Conservation (phyloP, 257 asterid genomes). For the Plantago major region DNA sequence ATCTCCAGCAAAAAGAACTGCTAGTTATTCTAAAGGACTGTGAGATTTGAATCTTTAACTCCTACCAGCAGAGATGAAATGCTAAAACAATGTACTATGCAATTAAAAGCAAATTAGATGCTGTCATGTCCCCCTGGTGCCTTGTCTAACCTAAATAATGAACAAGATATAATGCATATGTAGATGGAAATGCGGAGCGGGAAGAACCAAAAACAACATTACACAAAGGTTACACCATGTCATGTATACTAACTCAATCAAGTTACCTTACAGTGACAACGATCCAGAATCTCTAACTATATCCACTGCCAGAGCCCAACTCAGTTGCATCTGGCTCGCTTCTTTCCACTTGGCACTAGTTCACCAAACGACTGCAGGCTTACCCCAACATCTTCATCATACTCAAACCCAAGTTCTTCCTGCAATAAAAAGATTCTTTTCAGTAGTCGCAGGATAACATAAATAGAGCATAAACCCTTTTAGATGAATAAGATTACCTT, state of each 20-base stretch:
- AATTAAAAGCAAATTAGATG: too few relatives aligned
- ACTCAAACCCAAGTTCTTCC: slow-evolving; percentile 95
- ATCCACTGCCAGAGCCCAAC: background rate
- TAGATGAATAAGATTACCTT: slow-evolving; percentile 39
- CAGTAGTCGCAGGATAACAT: background rate
- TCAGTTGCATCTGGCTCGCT: slow-evolving; percentile 48
- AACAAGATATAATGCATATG: background rate
- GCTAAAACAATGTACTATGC: too few relatives aligned
- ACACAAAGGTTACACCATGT: background rate
- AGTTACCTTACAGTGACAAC: slow-evolving; percentile 7
- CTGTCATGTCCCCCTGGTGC: too few relatives aligned
- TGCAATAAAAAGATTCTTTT: slow-evolving; percentile 21
- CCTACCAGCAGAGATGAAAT: too few relatives aligned
- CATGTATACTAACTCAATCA: slow-evolving; percentile 15
- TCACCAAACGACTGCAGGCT: slow-evolving; percentile 70
- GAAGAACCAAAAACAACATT: background rate
- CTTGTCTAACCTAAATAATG: background rate
- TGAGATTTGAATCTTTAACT: too few relatives aligned
- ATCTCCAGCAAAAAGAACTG: too few relatives aligned
- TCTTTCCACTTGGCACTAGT: slow-evolving; percentile 50
- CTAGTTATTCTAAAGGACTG: too few relatives aligned
- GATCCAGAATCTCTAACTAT: slow-evolving; percentile 9
- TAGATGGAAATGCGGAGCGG: background rate
- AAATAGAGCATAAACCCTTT: background rate
- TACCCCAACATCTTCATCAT: slow-evolving; percentile 82